These are phyloP conservation scores for Thelonectria discophora DNA, from an alignment of 2,329 filamentous ascomycete genomes.

Conservation along the genomic window DNA sequence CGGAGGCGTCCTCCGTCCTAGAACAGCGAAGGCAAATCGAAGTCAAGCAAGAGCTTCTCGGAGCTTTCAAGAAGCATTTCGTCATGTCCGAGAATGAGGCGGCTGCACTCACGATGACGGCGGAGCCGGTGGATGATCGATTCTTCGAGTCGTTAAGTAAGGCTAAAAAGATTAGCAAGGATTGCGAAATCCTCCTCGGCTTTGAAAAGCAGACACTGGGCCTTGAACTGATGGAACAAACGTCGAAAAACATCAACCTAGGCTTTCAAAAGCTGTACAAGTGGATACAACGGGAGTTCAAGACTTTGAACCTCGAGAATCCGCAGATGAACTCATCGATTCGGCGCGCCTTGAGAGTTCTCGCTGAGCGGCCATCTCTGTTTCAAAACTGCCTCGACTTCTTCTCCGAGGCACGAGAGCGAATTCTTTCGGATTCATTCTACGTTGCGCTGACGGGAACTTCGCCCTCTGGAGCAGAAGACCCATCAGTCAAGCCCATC, in stretches of 20 bases:
- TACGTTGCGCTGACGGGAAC: constrained; percentile 85
- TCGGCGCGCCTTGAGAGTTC: constrained; percentile 80
- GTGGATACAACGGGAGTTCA: constrained; percentile 95
- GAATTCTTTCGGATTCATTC: constrained; percentile 88
- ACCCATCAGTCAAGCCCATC: constrained; percentile 82
- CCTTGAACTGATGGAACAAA: constrained; percentile 90
- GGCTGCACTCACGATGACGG: constrained; percentile 76
- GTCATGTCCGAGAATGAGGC: constrained; percentile 84
- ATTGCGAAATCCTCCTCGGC: constrained; percentile 88
- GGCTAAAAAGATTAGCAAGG: constrained; percentile 86
- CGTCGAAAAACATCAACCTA: constrained; percentile 83
- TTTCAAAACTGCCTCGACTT: constrained; percentile 95
- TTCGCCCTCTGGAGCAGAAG: constrained; percentile 64
- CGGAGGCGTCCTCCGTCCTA: constrained; percentile 79
- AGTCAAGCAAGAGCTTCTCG: constrained; percentile 79
- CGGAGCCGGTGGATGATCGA: constrained; percentile 82
- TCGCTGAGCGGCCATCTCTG: constrained; percentile 87
- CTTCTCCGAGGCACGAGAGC: constrained; percentile 89
- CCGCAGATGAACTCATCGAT: constrained; percentile 90
- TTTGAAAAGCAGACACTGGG: constrained; percentile 90
- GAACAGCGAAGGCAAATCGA: constrained; percentile 78
- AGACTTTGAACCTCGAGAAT: constrained; percentile 89
- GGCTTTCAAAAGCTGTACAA: constrained; percentile 96
- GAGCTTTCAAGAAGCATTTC: constrained; percentile 84
- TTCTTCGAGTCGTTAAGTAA: constrained; percentile 83